Evolutionary conservation across 179 eudicot species (phyloP).

Genomic region (Dionaea muscipula): DNA sequence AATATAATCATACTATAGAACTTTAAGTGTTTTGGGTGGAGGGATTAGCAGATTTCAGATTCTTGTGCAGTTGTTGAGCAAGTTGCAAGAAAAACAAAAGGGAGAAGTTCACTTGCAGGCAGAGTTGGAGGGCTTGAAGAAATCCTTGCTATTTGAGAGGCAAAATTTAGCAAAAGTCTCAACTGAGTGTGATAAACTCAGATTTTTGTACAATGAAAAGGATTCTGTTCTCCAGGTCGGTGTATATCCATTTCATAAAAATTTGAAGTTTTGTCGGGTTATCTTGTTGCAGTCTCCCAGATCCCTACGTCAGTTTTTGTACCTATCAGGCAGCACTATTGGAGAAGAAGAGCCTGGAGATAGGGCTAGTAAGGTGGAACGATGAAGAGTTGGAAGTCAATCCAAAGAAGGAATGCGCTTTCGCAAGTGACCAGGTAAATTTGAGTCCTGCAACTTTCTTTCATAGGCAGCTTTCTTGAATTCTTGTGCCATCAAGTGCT

Average conservation of each 20-base stretch:
- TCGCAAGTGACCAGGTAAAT: conserved; percentile 56
- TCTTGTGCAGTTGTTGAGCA: conserved; percentile 46
- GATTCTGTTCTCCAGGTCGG: conserved; percentile 68
- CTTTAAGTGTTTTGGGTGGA: too few species aligned
- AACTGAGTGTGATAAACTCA: conserved; percentile 39
- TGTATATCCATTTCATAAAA: conserved; percentile 1
- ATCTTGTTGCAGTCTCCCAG: neutral
- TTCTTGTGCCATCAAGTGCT: too few species aligned
- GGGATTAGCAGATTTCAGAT: too few species aligned
- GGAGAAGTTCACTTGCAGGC: conserved; percentile 44
- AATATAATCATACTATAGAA: too few species aligned
- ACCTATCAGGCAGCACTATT: conserved; percentile 35
- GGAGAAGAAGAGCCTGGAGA: conserved; percentile 62
- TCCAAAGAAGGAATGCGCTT: conserved; percentile 45
- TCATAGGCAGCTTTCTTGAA: too few species aligned
- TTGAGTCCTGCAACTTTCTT: too few species aligned
- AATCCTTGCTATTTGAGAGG: conserved; percentile 35
- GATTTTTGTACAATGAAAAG: conserved; percentile 51
- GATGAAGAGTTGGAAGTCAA: conserved; percentile 34
- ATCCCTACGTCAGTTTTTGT: neutral
- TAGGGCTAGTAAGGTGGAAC: conserved; percentile 39
- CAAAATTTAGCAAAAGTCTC: conserved; percentile 38
- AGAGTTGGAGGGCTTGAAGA: conserved; percentile 57
- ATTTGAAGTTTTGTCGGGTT: neutral
- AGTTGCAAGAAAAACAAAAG: conserved; percentile 59